phyloP scores from a whole-genome alignment of 2,329 filamentous ascomycete genomes.

The Cytospora leucostoma region DNA sequence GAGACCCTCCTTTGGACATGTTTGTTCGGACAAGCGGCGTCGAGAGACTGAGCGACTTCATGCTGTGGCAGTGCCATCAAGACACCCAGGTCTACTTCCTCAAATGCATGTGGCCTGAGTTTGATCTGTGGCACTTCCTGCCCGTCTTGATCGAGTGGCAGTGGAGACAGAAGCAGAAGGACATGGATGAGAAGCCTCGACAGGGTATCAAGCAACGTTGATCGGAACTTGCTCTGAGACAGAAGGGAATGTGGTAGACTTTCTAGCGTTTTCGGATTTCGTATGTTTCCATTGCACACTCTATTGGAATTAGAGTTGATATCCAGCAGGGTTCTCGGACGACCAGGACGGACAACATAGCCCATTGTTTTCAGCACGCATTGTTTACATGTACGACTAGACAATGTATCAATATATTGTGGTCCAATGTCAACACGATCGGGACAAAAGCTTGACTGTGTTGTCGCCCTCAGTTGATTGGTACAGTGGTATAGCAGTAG shows the following conservation, averaged over 20 bases:
- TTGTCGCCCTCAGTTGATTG: not conserved
- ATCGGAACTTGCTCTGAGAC: not conserved
- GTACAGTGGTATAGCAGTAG: not conserved
- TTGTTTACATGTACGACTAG: constrained; percentile 1
- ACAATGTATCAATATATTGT: not conserved
- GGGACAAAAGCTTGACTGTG: not conserved
- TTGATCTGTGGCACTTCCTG: constrained; percentile 89
- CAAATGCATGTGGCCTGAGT: constrained; percentile 92
- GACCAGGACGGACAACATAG: not conserved
- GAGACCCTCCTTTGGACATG: constrained; percentile 84
- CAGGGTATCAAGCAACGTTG: constrained; percentile 38
- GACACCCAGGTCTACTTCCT: constrained; percentile 91
- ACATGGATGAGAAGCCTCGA: constrained; percentile 50
- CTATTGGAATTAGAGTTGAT: constrained; percentile 14
- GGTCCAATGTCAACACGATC: not conserved
- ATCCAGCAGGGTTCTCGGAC: constrained; percentile 10
- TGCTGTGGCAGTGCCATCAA: constrained; percentile 98
- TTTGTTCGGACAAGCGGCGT: constrained; percentile 93
- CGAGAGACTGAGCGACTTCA: constrained; percentile 90
- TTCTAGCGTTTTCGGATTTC: not conserved
- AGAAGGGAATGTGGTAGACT: not conserved
- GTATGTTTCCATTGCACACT: constrained; percentile 5
- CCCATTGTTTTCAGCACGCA: not conserved
- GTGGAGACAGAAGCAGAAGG: constrained; percentile 62
- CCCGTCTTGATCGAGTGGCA: constrained; percentile 93